Conservation (phyloP, 164 flowering plant genomes). For the Akebia trifoliata region DNA sequence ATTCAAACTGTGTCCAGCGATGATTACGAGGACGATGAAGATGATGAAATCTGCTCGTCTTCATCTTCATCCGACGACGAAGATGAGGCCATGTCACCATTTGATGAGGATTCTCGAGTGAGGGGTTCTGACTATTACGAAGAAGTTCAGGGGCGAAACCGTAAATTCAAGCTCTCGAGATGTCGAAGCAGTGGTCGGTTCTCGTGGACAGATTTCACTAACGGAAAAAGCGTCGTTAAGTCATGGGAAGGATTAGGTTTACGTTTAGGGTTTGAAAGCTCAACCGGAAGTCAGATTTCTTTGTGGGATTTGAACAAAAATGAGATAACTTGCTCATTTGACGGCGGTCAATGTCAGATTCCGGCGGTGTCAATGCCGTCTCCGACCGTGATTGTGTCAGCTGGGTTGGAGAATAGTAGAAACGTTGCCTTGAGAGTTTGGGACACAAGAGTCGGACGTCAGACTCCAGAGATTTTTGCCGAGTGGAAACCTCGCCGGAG, state of each 20-base stretch:
- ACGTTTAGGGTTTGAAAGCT: slow-evolving; percentile 28
- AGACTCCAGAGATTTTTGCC: slow-evolving; percentile 38
- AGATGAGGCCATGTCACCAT: slow-evolving; percentile 10
- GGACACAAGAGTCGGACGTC: slow-evolving; percentile 45
- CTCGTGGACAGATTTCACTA: slow-evolving; percentile 44
- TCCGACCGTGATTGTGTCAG: slow-evolving; percentile 35
- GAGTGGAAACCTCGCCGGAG: slow-evolving; percentile 40
- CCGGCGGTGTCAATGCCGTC: slow-evolving; percentile 24
- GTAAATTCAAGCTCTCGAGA: slow-evolving; percentile 25
- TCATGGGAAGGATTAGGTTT: slow-evolving; percentile 63
- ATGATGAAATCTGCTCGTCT: slow-evolving; percentile 28
- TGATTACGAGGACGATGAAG: slow-evolving; percentile 29
- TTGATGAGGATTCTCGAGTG: slow-evolving; percentile 33
- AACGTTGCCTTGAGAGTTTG: slow-evolving; percentile 33
- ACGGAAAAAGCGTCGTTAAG: slow-evolving; percentile 62
- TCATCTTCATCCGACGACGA: slow-evolving; percentile 25
- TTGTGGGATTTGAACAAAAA: slow-evolving; percentile 32
- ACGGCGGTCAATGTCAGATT: slow-evolving; percentile 9
- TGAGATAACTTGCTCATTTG: slow-evolving; percentile 16
- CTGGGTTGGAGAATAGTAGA: slow-evolving; percentile 19
- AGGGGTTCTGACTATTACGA: slow-evolving; percentile 17
- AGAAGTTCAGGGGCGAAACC: slow-evolving; percentile 19
- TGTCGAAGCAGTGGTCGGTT: slow-evolving; percentile 26
- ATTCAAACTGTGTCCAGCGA: slow-evolving; percentile 9
- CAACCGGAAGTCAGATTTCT: slow-evolving; percentile 22